phyloP scores from a whole-genome alignment of 345 rosid species.

The Populus pruinosa region DNA sequence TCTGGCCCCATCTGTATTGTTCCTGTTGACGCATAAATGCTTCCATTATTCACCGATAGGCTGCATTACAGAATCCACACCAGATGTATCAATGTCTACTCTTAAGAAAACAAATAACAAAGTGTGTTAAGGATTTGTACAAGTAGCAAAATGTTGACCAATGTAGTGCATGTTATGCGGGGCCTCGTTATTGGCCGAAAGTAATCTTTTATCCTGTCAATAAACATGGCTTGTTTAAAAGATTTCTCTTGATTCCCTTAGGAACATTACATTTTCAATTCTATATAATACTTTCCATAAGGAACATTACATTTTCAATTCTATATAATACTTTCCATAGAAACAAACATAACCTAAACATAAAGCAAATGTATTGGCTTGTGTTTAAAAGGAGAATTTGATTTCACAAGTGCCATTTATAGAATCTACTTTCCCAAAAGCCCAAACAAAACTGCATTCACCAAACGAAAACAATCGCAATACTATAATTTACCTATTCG shows the following conservation, averaged over 20 bases:
- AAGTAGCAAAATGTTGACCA: neutral
- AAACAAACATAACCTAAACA: neutral
- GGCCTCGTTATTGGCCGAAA: no score
- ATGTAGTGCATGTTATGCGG: neutral
- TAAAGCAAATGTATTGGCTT: neutral
- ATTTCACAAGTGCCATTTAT: neutral
- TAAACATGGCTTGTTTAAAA: neutral
- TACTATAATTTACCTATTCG: no score
- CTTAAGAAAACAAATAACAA: neutral
- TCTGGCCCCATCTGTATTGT: constrained; percentile 39
- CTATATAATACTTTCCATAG: neutral
- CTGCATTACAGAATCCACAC: constrained; percentile 37
- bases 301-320: no score
- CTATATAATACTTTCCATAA: neutral
- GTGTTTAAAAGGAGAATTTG: neutral
- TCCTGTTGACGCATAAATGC: constrained; percentile 33
- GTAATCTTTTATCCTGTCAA: neutral
- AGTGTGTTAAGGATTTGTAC: neutral
- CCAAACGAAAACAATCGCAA: neutral
- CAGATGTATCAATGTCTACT: neutral
- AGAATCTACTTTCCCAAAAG: neutral
- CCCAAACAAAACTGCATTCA: neutral
- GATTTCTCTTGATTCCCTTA: neutral
- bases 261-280: neutral
- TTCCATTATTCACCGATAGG: constrained; percentile 44